phyloP scores from a whole-genome alignment of 2,329 filamentous ascomycete species.

The Zymoseptoria ardabiliae region DNA sequence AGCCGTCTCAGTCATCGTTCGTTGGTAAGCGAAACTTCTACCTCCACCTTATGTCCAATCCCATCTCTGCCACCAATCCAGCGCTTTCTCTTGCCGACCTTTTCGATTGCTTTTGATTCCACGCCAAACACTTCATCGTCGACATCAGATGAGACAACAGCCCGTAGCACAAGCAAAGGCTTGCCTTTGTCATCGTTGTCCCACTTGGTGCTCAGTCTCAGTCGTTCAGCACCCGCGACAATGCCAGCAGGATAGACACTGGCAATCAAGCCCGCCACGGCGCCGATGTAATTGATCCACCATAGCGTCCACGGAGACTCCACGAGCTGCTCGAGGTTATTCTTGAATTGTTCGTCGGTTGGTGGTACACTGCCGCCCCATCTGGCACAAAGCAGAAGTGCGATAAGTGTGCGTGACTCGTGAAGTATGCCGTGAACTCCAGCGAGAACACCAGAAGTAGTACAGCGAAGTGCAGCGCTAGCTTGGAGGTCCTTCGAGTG shows the following conservation, averaged over 20 bases:
- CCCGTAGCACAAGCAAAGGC: constrained; percentile 38
- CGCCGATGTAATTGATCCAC: constrained; percentile 60
- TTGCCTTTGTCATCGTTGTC: constrained; percentile 35
- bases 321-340: constrained; percentile 47
- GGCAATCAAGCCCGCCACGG: constrained; percentile 51
- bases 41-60: constrained; percentile 35
- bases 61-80: constrained; percentile 41
- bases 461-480: constrained; percentile 63
- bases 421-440: constrained; percentile 69
- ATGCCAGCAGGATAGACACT: constrained; percentile 55
- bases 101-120: constrained; percentile 41
- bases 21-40: constrained; percentile 15
- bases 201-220: constrained; percentile 39
- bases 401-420: constrained; percentile 61
- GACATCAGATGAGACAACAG: constrained; percentile 33
- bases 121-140: constrained; percentile 37
- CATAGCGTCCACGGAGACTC: constrained; percentile 48
- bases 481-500: constrained; percentile 46
- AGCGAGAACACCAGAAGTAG: constrained; percentile 60
- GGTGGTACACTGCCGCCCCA: constrained; percentile 63
- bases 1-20: neutral
- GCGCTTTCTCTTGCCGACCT: constrained; percentile 54
- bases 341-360: constrained; percentile 49
- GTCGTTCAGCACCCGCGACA: constrained; percentile 33
- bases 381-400: constrained; percentile 62